Percentiles rank a stretch among this genome's conserved stretches.
Evolutionary conservation across 164 flowering plant genomes (phyloP).

Genomic region (Platanus orientalis): DNA sequence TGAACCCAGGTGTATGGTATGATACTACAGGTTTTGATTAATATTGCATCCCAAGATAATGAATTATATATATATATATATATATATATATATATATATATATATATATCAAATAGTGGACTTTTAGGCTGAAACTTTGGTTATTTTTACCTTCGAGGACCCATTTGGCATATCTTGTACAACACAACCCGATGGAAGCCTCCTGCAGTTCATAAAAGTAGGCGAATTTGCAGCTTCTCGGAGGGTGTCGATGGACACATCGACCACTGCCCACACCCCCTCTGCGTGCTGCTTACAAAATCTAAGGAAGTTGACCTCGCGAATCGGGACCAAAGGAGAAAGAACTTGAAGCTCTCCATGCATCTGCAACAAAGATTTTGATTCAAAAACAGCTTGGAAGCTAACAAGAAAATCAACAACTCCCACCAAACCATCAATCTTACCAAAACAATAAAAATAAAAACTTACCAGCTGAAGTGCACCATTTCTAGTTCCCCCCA

Average conservation of each 20-base stretch:
- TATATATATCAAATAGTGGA: too few relatives aligned
- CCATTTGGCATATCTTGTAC: slow-evolving; percentile 98
- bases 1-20: too few relatives aligned
- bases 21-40: too few relatives aligned
- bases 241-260: slow-evolving; percentile 77
- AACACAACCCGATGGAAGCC: slow-evolving; percentile 85
- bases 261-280: slow-evolving; percentile 86
- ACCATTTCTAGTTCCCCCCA: slow-evolving; percentile 87
- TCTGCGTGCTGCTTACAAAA: slow-evolving; percentile 80
- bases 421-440: too few relatives aligned
- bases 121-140: too few relatives aligned
- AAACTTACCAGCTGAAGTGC: slow-evolving; percentile 69
- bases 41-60: too few relatives aligned
- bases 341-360: slow-evolving; percentile 72
- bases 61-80: too few relatives aligned
- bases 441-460: too few relatives aligned
- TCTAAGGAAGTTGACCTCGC: slow-evolving; percentile 78
- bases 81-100: too few relatives aligned
- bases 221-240: slow-evolving; percentile 41
- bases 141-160: slow-evolving; percentile 70
- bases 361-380: too few relatives aligned
- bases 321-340: slow-evolving; percentile 81
- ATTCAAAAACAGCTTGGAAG: too few relatives aligned
- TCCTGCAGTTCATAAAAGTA: slow-evolving; percentile 49
- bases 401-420: too few relatives aligned